These are phyloP conservation scores for Umbelopsis isabellina DNA, from an alignment of 192 early-diverging fungal species.

Conservation along the genomic window DNA sequence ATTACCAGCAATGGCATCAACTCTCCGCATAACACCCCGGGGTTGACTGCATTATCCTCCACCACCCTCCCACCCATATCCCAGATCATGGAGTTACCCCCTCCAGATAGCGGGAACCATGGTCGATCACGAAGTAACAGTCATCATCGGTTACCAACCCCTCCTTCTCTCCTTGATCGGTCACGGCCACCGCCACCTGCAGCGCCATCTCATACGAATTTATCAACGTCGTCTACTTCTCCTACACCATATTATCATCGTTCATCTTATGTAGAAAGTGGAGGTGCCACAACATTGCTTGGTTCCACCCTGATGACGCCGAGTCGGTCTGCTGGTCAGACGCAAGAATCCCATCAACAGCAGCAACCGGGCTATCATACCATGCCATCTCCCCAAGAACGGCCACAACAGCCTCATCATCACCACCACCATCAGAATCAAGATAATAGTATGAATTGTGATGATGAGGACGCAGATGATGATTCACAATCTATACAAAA, in stretches of 20 bases:
- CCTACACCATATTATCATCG: conserved; percentile 14
- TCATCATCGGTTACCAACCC: conserved; percentile 7
- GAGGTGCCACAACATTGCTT: not conserved
- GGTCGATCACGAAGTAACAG: conserved; percentile 1
- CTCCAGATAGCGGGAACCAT: not conserved
- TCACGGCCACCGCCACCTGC: not conserved
- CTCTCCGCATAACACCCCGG: conserved; percentile 14
- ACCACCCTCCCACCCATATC: conserved; percentile 5
- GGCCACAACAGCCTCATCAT: no score
- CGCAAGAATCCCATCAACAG: not conserved
- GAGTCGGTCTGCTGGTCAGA: conserved; percentile 15
- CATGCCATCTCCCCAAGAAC: no score
- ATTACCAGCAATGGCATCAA: conserved; percentile 18
- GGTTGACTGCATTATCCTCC: conserved; percentile 7
- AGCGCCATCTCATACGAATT: not conserved
- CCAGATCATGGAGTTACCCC: conserved; percentile 7
- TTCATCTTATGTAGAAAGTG: conserved; percentile 1
- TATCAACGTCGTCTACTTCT: not conserved
- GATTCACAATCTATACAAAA: conserved; percentile 13
- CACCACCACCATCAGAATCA: not conserved
- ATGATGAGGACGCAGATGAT: conserved; percentile 1
- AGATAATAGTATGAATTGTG: not conserved
- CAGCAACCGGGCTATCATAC: no score
- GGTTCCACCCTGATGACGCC: not conserved
- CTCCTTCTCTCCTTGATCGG: not conserved